Percentiles rank a stretch among this genome's conserved stretches.
Conservation (phyloP, 768 basidiomycete genomes). For the Mycena vulgaris region DNA sequence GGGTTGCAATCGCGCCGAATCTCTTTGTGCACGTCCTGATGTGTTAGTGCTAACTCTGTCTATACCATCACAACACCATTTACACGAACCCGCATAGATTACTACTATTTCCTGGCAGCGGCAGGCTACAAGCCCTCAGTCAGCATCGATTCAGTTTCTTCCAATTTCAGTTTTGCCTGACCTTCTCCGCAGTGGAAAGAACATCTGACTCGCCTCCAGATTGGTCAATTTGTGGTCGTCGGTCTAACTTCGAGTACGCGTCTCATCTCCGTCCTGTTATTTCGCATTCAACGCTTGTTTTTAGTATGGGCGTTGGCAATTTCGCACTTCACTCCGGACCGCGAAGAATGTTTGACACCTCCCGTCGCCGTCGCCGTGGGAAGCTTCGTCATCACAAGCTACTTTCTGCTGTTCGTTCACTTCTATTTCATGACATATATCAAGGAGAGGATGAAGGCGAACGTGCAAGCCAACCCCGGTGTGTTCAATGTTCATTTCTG, state of each 20-base stretch:
- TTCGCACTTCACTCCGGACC: constrained; percentile 75
- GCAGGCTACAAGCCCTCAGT: constrained; percentile 98
- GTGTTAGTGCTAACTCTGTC: constrained; percentile 72
- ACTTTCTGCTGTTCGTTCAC: constrained; percentile 95
- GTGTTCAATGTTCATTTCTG: too few species aligned
- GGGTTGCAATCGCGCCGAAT: constrained; percentile 94
- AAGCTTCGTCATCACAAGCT: constrained; percentile 79
- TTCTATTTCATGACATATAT: constrained; percentile 91
- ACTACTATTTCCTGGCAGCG: constrained; percentile 98
- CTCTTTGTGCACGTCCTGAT: constrained; percentile 95
- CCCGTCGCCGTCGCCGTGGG: constrained; percentile 87
- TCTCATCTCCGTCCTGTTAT: constrained; percentile 89
- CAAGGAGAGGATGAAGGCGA: constrained; percentile 49
- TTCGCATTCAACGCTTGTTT: constrained; percentile 59
- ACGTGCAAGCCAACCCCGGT: too few species aligned
- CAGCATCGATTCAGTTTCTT: constrained; percentile 40
- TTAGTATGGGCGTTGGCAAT: background rate
- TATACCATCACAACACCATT: background rate
- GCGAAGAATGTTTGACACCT: constrained; percentile 72
- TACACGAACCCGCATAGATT: constrained; percentile 70
- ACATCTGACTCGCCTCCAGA: constrained; percentile 96
- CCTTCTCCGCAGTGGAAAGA: constrained; percentile 88
- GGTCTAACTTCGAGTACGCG: constrained; percentile 61
- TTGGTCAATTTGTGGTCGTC: constrained; percentile 94
- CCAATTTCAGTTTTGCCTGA: background rate